Evolutionary conservation across 805 yeast genomes (phyloP).

Genomic region (Zygosaccharomyces lentus): DNA sequence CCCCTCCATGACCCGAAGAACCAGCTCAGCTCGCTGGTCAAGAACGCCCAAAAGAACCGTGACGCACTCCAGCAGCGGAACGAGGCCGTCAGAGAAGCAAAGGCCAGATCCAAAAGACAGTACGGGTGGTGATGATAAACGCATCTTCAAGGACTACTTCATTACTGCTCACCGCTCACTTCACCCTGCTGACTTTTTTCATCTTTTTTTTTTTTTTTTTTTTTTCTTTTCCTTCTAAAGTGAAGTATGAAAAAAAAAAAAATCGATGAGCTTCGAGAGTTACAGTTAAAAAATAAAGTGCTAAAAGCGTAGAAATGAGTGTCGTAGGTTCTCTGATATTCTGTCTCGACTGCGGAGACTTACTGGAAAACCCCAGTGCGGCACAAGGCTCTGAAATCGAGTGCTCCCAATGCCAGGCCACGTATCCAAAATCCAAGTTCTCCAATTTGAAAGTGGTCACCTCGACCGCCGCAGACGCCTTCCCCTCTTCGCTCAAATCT

Average conservation of each 20-base stretch:
- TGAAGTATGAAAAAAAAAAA: not conserved
- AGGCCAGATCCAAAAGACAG: conserved; percentile 16
- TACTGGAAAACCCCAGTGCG: conserved; percentile 63
- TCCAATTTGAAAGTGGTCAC: conserved; percentile 82
- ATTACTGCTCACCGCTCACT: not conserved
- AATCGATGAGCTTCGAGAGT: conserved; percentile 2
- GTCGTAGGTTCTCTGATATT: conserved; percentile 93
- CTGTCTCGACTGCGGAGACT: conserved; percentile 88
- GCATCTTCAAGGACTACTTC: not conserved
- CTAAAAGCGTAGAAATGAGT: conserved; percentile 52
- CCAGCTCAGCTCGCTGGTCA: conserved; percentile 21
- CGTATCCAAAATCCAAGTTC: conserved; percentile 43
- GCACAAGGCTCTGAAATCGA: conserved; percentile 41
- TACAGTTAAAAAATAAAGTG: not conserved
- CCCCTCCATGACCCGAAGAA: conserved; percentile 18
- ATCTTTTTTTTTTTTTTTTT: not conserved
- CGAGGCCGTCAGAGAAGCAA: conserved; percentile 14
- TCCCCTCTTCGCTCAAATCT: conserved; percentile 77
- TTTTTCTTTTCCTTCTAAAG: not conserved
- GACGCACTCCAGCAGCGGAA: conserved; percentile 17
- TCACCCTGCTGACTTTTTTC: not conserved
- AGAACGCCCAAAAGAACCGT: conserved; percentile 20
- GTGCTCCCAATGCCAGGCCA: conserved; percentile 51
- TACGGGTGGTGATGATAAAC: conserved; percentile 21
- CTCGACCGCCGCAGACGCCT: conserved; percentile 84